A percentile compares a stretch with the other conserved stretches of the same genome.
Evolutionary conservation across 768 basidiomycete genomes (phyloP).

Genomic region (Tulasnella sp.): DNA sequence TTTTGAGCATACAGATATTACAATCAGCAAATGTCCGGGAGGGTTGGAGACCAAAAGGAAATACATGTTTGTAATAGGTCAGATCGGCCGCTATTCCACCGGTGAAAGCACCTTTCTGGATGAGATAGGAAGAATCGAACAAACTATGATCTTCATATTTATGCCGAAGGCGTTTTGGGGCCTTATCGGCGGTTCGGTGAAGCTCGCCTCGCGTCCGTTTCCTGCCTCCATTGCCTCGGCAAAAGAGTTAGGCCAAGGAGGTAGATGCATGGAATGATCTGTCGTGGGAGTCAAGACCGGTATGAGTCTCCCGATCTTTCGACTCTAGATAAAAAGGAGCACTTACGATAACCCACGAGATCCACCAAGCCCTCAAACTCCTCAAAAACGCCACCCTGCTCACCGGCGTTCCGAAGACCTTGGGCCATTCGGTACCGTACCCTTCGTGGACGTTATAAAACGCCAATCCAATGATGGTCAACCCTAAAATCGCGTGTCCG

Average conservation of each 20-base stretch:
- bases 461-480: slow-evolving; percentile 52
- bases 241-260: slow-evolving; percentile 5
- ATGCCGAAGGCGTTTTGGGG: not conserved
- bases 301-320: not conserved
- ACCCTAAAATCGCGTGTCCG: slow-evolving; percentile 47
- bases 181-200: not conserved
- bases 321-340: not conserved
- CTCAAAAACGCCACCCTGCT: not conserved
- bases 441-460: slow-evolving; percentile 38
- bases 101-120: not conserved
- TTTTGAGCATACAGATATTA: too few relatives aligned
- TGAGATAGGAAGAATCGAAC: not conserved
- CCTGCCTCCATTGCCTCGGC: slow-evolving; percentile 15
- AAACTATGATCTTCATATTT: not conserved
- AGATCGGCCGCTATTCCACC: not conserved
- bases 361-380: slow-evolving; percentile 14
- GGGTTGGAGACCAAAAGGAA: not conserved
- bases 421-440: slow-evolving; percentile 25
- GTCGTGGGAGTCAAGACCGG: not conserved
- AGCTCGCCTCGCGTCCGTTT: not conserved
- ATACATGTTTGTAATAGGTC: not conserved
- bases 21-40: too few relatives aligned
- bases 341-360: slow-evolving; percentile 25
- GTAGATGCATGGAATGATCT: slow-evolving; percentile 18
- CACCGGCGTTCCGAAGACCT: slow-evolving; percentile 6